Conservation (phyloP, 148 eudicot genomes). For the Persicaria maculosa region DNA sequence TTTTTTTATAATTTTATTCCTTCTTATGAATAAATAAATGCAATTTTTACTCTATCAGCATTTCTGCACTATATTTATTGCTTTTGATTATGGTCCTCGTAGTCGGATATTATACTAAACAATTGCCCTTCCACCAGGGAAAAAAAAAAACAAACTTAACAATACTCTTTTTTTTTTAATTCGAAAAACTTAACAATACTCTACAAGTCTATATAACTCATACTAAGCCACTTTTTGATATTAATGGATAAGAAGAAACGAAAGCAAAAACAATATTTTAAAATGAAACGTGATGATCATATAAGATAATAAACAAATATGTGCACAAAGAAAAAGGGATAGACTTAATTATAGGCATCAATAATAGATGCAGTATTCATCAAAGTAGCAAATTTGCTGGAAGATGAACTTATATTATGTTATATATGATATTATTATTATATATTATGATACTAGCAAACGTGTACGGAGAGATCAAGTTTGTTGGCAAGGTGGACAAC, state of each 20-base stretch:
- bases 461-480: constrained; percentile 7
- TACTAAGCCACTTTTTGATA: not conserved
- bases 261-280: not conserved
- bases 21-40: too few species aligned
- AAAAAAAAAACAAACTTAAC: too few species aligned
- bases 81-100: too few species aligned
- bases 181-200: too few species aligned
- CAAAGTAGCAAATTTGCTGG: not conserved
- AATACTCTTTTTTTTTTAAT: too few species aligned
- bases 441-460: not conserved
- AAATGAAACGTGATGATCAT: constrained; percentile 3
- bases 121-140: too few species aligned
- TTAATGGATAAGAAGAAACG: constrained; percentile 3
- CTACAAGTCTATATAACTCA: too few species aligned
- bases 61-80: too few species aligned
- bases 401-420: not conserved
- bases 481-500: constrained; percentile 12
- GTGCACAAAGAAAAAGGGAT: not conserved
- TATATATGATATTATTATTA: too few species aligned
- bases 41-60: too few species aligned
- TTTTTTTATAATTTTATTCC: too few species aligned
- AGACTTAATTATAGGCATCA: not conserved
- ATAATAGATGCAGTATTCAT: not conserved
- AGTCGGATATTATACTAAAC: too few species aligned
- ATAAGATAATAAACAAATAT: not conserved